phyloP scores from a whole-genome alignment of 225 moss, liverwort and hornwort genomes.

The Marchantia polymorpha region DNA sequence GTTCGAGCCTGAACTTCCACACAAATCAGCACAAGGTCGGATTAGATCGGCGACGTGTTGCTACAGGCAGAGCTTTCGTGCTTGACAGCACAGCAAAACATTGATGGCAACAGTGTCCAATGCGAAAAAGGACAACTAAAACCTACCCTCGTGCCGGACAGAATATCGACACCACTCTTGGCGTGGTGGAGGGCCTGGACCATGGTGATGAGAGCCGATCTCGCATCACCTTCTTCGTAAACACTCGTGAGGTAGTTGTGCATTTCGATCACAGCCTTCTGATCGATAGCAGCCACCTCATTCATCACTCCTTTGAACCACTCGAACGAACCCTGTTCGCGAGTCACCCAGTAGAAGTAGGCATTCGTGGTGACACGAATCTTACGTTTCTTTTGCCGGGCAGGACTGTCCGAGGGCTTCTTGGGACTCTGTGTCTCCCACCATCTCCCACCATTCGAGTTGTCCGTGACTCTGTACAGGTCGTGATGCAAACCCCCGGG shows the following conservation, averaged over 20 bases:
- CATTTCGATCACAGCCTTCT: conserved; percentile 89
- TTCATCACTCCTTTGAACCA: conserved; percentile 97
- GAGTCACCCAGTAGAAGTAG: conserved; percentile 93
- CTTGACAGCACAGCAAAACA: no score
- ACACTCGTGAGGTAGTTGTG: conserved; percentile 96
- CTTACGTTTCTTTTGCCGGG: conserved; percentile 36
- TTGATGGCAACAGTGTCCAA: not conserved
- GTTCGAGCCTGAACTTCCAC: conserved; percentile 70
- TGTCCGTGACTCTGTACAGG: not conserved
- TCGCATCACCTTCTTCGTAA: conserved; percentile 90
- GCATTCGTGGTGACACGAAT: conserved; percentile 62
- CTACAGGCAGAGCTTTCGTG: no score
- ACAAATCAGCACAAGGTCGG: not conserved
- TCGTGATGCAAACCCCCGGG: conserved; percentile 14
- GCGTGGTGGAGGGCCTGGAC: conserved; percentile 89
- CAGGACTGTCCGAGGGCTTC: conserved; percentile 33
- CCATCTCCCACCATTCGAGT: conserved; percentile 5
- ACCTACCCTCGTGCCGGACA: conserved; percentile 87
- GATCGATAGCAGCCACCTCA: conserved; percentile 73
- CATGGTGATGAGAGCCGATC: conserved; percentile 90
- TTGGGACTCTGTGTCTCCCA: conserved; percentile 26
- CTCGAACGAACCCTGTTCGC: conserved; percentile 93
- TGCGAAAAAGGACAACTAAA: not conserved
- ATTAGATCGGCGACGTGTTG: not conserved
- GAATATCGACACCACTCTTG: conserved; percentile 82